Percentiles rank a stretch among this genome's conserved stretches.
These are phyloP conservation scores for Gliomastix tumulicola DNA, from an alignment of 2,329 filamentous ascomycete genomes.

Conservation along the genomic window DNA sequence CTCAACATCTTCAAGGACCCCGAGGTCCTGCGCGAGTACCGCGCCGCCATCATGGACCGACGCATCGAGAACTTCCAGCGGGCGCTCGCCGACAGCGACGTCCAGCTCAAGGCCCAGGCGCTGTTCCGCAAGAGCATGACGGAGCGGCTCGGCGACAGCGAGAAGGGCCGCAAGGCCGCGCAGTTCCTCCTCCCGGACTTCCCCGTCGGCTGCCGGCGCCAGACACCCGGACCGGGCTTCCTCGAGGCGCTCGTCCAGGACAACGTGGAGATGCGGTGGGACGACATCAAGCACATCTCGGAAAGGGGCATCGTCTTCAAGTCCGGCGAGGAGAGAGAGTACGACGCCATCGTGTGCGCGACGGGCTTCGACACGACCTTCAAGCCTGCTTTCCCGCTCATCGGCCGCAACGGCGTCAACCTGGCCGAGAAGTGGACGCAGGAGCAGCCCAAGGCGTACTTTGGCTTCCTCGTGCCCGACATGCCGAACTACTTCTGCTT, in stretches of 20 bases:
- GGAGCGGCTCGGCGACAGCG: constrained; percentile 17
- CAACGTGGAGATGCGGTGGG: constrained; percentile 41
- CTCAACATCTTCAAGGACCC: not conserved
- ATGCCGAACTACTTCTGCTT: constrained; percentile 31
- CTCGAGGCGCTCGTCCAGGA: constrained; percentile 32
- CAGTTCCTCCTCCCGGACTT: constrained; percentile 38
- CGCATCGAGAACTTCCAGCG: not conserved
- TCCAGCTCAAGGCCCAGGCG: constrained; percentile 2
- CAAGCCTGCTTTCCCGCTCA: constrained; percentile 38
- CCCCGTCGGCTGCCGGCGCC: constrained; percentile 35
- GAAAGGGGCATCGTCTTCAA: constrained; percentile 35
- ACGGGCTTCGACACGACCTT: constrained; percentile 47
- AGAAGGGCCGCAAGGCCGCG: constrained; percentile 27
- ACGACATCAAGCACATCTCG: constrained; percentile 28
- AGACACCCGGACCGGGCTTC: constrained; percentile 39
- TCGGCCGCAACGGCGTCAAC: constrained; percentile 39
- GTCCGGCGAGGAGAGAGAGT: constrained; percentile 35
- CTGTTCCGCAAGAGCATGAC: constrained; percentile 5
- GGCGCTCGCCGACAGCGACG: constrained; percentile 5
- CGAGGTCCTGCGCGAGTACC: not conserved
- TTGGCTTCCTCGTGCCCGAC: constrained; percentile 40
- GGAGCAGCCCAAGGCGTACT: constrained; percentile 35
- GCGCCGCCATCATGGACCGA: not conserved
- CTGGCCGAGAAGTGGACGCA: constrained; percentile 33
- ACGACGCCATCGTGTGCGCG: constrained; percentile 50